These are phyloP conservation scores for Ciborinia camelliae DNA, from an alignment of 2,329 filamentous ascomycete genomes.

Conservation along the genomic window DNA sequence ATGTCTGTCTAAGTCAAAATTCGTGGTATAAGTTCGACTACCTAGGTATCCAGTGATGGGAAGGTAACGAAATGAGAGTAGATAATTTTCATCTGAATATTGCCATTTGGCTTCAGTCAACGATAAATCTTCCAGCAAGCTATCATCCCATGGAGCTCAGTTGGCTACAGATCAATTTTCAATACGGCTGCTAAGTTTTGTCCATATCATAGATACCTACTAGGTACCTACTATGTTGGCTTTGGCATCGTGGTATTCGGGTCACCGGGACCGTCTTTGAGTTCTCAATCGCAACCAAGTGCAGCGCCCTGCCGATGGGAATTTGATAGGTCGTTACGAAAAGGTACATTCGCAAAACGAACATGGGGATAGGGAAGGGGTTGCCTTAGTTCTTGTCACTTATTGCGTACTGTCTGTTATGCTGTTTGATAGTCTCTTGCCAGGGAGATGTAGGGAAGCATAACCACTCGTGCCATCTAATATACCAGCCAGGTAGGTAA, in stretches of 20 bases:
- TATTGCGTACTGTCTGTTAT: neutral
- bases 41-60: neutral
- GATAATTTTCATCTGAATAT: neutral
- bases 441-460: neutral
- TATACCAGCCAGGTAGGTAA: neutral
- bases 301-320: too few relatives aligned
- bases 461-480: neutral
- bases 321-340: neutral
- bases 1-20: neutral
- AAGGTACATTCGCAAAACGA: neutral
- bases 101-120: neutral
- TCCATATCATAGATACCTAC: neutral
- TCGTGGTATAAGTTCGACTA: neutral
- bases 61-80: neutral
- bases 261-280: neutral
- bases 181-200: neutral
- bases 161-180: neutral
- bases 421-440: neutral
- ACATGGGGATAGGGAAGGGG: neutral
- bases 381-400: neutral
- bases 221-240: too few relatives aligned
- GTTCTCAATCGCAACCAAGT: neutral
- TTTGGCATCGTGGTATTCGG: neutral
- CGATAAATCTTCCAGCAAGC: neutral
- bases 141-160: neutral